These are phyloP conservation scores for Lactarius akahatsu DNA, from an alignment of 768 basidiomycete species.

Conservation along the genomic window DNA sequence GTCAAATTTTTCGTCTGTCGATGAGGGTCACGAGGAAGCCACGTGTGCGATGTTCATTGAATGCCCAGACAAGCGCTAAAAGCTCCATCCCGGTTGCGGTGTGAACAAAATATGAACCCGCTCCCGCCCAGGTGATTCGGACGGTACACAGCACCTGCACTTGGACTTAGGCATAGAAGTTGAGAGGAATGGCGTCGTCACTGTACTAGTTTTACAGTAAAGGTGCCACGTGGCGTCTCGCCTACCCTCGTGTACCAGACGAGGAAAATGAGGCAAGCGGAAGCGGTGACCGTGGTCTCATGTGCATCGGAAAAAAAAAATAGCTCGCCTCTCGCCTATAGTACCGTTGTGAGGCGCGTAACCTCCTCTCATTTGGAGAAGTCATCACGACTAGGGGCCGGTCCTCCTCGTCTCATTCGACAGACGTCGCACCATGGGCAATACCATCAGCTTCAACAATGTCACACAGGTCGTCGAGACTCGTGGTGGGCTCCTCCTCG, in stretches of 20 bases:
- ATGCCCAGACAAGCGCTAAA: not conserved
- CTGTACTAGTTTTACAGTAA: too few relatives aligned
- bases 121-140: not conserved
- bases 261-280: not conserved
- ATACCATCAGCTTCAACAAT: constrained; percentile 11
- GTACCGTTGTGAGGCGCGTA: not conserved
- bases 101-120: too few relatives aligned
- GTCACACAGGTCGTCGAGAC: constrained; percentile 17
- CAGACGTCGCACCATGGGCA: constrained; percentile 6
- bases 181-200: too few relatives aligned
- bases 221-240: not conserved
- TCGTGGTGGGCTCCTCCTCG: constrained; percentile 18
- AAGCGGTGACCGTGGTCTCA: not conserved
- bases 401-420: not conserved
- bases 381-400: not conserved
- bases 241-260: not conserved
- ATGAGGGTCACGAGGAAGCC: not conserved
- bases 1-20: too few relatives aligned
- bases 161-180: too few relatives aligned
- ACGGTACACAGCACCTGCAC: not conserved
- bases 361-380: not conserved
- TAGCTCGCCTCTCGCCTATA: not conserved
- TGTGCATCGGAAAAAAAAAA: not conserved
- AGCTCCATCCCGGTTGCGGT: too few relatives aligned
- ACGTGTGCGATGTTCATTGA: not conserved